Evolutionary conservation across 2,329 filamentous ascomycete genomes (phyloP).

Genomic region (Pseudocercospora fijiensis): DNA sequence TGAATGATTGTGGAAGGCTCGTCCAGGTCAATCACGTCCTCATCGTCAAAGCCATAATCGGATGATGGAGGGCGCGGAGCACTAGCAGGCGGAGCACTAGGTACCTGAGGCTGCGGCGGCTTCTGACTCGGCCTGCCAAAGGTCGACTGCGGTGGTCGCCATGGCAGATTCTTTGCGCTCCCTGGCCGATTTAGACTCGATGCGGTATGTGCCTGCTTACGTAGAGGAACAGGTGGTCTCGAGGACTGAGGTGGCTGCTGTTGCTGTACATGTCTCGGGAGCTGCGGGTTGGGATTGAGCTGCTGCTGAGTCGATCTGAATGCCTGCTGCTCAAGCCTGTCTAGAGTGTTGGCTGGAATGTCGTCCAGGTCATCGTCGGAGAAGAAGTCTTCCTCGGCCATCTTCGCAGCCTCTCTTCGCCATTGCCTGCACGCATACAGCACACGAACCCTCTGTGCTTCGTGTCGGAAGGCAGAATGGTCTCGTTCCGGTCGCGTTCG

Average conservation of each 20-base stretch:
- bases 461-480: not conserved
- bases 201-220: conserved; percentile 27
- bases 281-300: conserved; percentile 6
- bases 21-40: conserved; percentile 48
- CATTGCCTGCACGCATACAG: conserved; percentile 7
- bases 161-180: conserved; percentile 28
- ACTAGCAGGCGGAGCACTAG: conserved; percentile 27
- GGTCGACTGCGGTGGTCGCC: conserved; percentile 34
- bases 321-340: conserved; percentile 48
- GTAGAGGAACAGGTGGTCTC: conserved; percentile 14
- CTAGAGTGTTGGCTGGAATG: conserved; percentile 47
- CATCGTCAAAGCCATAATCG: conserved; percentile 50
- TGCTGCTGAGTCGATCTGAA: conserved; percentile 44
- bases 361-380: conserved; percentile 48
- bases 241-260: not conserved
- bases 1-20: conserved; percentile 39
- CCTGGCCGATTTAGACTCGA: conserved; percentile 26
- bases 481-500: conserved; percentile 1
- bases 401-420: not conserved
- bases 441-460: not conserved
- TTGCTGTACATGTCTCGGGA: not conserved
- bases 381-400: conserved; percentile 48
- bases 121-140: conserved; percentile 14
- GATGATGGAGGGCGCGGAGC: conserved; percentile 36
- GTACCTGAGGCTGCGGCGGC: conserved; percentile 4